These are phyloP conservation scores for Cryptococcus hybrid DNA, from an alignment of 1,284 basidiomycete species.

Conservation along the genomic window DNA sequence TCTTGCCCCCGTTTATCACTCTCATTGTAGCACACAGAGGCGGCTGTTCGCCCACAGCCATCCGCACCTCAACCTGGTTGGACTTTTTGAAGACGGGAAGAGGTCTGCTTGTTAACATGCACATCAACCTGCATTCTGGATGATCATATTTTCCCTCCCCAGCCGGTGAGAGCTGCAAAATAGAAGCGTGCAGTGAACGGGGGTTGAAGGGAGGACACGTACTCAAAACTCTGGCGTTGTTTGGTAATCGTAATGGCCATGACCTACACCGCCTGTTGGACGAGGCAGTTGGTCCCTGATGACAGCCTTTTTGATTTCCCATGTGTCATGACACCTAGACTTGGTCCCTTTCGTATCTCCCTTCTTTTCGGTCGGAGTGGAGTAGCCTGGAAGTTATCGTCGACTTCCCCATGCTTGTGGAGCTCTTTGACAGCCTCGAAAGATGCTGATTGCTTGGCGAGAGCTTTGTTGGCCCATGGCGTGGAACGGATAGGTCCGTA, in stretches of 20 bases:
- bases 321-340: conserved; percentile 1
- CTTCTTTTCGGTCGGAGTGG: background rate
- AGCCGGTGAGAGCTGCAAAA: conserved; percentile 12
- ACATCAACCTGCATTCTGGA: conserved; percentile 16
- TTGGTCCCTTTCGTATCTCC: background rate
- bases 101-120: conserved; percentile 18
- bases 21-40: conserved; percentile 7
- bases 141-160: background rate
- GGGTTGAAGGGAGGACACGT: conserved; percentile 8
- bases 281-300: conserved; percentile 8
- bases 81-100: conserved; percentile 11
- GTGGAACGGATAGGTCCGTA: conserved; percentile 3
- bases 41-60: conserved; percentile 9
- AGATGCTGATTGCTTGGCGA: conserved; percentile 11
- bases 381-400: conserved; percentile 4
- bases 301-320: conserved; percentile 1
- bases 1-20: conserved; percentile 15
- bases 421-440: conserved; percentile 13
- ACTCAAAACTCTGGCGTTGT: conserved; percentile 19
- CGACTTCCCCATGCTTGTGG: conserved; percentile 2
- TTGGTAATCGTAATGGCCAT: conserved; percentile 2
- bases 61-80: background rate
- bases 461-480: conserved; percentile 8
- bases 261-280: conserved; percentile 1
- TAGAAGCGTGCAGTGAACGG: conserved; percentile 12